Evolutionary conservation across 441 rosid genomes (phyloP), one percentile per base, ranked within the genome.

Genomic region (Cnidoscolus chayamansa): DNA sequence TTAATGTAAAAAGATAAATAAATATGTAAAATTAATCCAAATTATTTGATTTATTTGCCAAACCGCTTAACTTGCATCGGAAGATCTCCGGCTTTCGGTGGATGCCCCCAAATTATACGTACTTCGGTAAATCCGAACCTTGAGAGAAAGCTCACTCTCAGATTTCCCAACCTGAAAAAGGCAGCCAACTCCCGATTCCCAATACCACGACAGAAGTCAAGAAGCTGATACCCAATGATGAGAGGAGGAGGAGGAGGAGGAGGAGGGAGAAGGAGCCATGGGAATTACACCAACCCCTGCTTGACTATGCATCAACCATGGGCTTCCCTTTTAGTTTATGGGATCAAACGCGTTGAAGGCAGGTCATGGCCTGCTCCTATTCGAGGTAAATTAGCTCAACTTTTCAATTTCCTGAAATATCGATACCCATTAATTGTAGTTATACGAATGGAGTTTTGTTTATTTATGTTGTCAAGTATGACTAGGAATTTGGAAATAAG

Each of bases 291-390:
- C 58, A 94, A 92, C 82, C 95, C 97, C 0, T 92, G 95, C 68
- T 80, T 94, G 80, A 89, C 95, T 7, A 84, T 94, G 97, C 98
- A 94, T 78, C 98, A 90, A 72, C 97, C 98, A 1, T 90, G 97
- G 98, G 98, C 97, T 78, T 94, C 97, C 0, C 84, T 94, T 47
- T 85, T 94, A 1, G 89, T 92, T 72, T 47, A 87, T 66, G 98
- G 93, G 47, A 94, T 94, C 86, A 92, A 94, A 71, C 97, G 97
- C 70, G 82, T 92, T 63, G 98, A 92, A 80, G 97, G 97, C 76
- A 82, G 97, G 67, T 92, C 98, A 5, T 94, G 97, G 98, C 87
- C 95, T 56, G 78, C 97, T 54, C 97, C 97, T 8, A 73, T 94
- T 64, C 84, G 93, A 81, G 98, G 97, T 90, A 74, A 60, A 1